Percentiles rank a stretch among this genome's conserved stretches.
phyloP scores from a whole-genome alignment of 2,329 filamentous ascomycete species.

The Lachnellula subtilissima region DNA sequence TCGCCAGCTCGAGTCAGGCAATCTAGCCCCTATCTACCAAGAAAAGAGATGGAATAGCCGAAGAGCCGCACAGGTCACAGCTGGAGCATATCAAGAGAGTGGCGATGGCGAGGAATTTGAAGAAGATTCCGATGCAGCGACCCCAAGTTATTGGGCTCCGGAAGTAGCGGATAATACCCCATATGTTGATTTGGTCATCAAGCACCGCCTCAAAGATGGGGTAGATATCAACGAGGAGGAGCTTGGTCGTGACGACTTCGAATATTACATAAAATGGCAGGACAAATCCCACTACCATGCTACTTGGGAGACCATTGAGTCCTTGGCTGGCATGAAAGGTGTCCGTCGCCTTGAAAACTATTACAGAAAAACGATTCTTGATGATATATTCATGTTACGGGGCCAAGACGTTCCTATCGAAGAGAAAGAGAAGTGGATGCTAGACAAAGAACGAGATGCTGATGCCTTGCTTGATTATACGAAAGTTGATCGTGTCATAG shows the following conservation, averaged over 20 bases:
- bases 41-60: slow-evolving; percentile 92
- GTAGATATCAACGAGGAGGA: slow-evolving; percentile 53
- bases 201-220: slow-evolving; percentile 74
- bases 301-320: slow-evolving; percentile 82
- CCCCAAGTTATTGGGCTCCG: slow-evolving; percentile 65
- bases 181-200: slow-evolving; percentile 85
- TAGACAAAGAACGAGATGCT: slow-evolving; percentile 88
- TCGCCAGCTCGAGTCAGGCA: slow-evolving; percentile 61
- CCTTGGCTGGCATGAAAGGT: slow-evolving; percentile 72
- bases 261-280: slow-evolving; percentile 96
- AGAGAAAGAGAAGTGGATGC: slow-evolving; percentile 86
- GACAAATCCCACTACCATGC: slow-evolving; percentile 92
- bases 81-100: slow-evolving; percentile 61
- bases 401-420: slow-evolving; percentile 74
- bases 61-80: slow-evolving; percentile 68
- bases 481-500: slow-evolving; percentile 89
- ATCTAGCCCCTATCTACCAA: slow-evolving; percentile 60
- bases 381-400: slow-evolving; percentile 72
- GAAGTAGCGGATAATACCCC: slow-evolving; percentile 73
- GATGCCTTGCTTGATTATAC: slow-evolving; percentile 87
- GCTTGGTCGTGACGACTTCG: slow-evolving; percentile 67
- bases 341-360: slow-evolving; percentile 93
- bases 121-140: slow-evolving; percentile 58
- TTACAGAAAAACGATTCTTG: slow-evolving; percentile 74
- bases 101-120: slow-evolving; percentile 59